Evolutionary conservation across 1,139 yeast genomes (phyloP).

Genomic region (Ashbya aceris): DNA sequence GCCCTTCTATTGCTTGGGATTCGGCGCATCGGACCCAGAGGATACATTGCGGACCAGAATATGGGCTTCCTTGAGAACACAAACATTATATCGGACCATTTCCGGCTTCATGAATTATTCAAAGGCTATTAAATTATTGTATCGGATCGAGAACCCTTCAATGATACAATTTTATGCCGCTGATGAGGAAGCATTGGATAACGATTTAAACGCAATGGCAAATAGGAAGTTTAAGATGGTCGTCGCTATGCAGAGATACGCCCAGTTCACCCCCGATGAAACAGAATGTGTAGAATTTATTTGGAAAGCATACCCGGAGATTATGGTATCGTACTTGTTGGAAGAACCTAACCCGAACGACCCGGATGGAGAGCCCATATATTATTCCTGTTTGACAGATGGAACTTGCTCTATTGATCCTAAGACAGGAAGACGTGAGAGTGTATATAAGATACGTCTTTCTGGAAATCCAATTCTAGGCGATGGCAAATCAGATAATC

Average conservation of each 20-base stretch:
- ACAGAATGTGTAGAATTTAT: constrained; percentile 46
- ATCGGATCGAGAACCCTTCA: constrained; percentile 53
- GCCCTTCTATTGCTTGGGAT: constrained; percentile 66
- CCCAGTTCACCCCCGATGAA: constrained; percentile 44
- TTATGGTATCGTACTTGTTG: constrained; percentile 52
- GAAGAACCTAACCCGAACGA: constrained; percentile 34
- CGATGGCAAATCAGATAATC: constrained; percentile 86
- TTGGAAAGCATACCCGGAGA: constrained; percentile 51
- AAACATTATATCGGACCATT: constrained; percentile 67
- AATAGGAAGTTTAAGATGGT: constrained; percentile 56
- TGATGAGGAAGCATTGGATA: constrained; percentile 32
- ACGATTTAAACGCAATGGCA: constrained; percentile 44
- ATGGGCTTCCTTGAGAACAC: constrained; percentile 76
- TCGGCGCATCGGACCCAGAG: constrained; percentile 52
- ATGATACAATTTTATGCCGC: constrained; percentile 34
- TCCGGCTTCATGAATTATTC: constrained; percentile 69
- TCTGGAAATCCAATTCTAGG: constrained; percentile 87
- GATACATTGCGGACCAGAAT: constrained; percentile 59
- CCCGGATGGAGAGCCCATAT: constrained; percentile 30
- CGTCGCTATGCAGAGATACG: constrained; percentile 62
- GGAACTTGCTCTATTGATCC: constrained; percentile 36
- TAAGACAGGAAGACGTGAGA: constrained; percentile 35
- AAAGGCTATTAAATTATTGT: constrained; percentile 56
- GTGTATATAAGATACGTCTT: constrained; percentile 46
- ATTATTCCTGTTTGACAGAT: constrained; percentile 58